These are phyloP conservation scores for Thecaphora thlaspeos DNA, from an alignment of 1,284 basidiomycete genomes.

Conservation along the genomic window DNA sequence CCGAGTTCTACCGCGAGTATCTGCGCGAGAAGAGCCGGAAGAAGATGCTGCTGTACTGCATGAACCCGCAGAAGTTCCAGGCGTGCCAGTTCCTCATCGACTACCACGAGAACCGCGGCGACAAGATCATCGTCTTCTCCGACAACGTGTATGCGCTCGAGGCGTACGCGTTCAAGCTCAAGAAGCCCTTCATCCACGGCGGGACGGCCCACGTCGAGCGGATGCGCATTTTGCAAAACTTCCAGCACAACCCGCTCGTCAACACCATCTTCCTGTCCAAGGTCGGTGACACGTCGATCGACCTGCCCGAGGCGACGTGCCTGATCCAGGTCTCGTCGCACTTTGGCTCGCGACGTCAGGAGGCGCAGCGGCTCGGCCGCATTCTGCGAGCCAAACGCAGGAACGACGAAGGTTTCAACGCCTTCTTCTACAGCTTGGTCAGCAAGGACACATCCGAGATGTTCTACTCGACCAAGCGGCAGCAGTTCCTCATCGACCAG, in stretches of 20 bases:
- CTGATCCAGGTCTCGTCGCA: constrained; percentile 99
- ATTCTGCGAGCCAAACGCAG: constrained; percentile 94
- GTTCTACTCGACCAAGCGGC: constrained; percentile 98
- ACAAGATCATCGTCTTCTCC: constrained; percentile 99
- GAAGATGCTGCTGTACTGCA: constrained; percentile 94
- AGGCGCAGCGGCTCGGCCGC: constrained; percentile 88
- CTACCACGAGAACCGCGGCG: constrained; percentile 94
- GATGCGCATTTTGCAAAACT: constrained; percentile 89
- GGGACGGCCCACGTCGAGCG: constrained; percentile 93
- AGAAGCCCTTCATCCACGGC: constrained; percentile 94
- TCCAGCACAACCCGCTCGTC: constrained; percentile 88
- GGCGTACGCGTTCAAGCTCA: constrained; percentile 92
- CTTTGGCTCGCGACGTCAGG: constrained; percentile 96
- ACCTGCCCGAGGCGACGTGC: constrained; percentile 97
- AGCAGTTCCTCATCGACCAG: constrained; percentile 97
- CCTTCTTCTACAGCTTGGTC: constrained; percentile 98
- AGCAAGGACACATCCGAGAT: constrained; percentile 99
- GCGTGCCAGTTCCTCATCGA: constrained; percentile 98
- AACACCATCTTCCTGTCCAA: constrained; percentile 99
- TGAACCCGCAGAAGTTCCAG: constrained; percentile 99
- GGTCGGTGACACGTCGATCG: constrained; percentile 98
- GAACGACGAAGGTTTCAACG: constrained; percentile 99
- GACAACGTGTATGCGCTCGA: constrained; percentile 97
- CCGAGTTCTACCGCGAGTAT: constrained; percentile 99
- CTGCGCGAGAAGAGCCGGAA: constrained; percentile 87